A percentile compares a stretch with the other conserved stretches of the same genome.
Evolutionary conservation across 2,329 filamentous ascomycete species (phyloP).

Genomic region (Trichoderma sp.): DNA sequence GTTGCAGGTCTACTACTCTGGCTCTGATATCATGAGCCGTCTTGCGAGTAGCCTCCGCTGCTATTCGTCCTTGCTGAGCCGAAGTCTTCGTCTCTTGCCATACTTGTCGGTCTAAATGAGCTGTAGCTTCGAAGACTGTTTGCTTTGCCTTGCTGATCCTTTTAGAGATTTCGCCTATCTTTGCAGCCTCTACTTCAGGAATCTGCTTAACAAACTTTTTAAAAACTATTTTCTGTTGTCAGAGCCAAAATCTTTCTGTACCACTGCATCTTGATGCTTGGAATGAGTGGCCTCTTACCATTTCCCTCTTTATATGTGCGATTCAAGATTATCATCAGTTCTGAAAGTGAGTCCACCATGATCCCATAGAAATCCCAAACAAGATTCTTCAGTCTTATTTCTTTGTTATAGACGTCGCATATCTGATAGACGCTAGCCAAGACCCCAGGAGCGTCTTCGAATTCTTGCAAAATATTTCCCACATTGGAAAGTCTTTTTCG

Average conservation of each 20-base stretch:
- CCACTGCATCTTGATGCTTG: no score
- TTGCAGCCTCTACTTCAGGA: constrained; percentile 6
- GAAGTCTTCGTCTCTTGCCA: constrained; percentile 16
- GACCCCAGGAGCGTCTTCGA: constrained; percentile 6
- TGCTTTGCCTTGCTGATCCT: constrained; percentile 1
- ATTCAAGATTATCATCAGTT: not conserved
- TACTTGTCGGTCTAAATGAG: constrained; percentile 9
- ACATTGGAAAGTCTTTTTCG: constrained; percentile 17
- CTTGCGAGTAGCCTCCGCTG: constrained; percentile 13
- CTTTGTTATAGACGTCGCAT: constrained; percentile 2
- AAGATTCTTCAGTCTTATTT: constrained; percentile 6
- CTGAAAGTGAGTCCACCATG: constrained; percentile 8
- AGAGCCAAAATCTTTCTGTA: not conserved
- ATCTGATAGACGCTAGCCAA: constrained; percentile 16
- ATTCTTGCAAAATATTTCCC: constrained; percentile 13
- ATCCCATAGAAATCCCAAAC: constrained; percentile 21
- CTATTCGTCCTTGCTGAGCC: not conserved
- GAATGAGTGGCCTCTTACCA: not conserved
- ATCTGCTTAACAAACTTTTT: constrained; percentile 15
- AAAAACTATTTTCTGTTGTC: not conserved
- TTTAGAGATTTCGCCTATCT: constrained; percentile 6
- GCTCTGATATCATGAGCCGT: constrained; percentile 14
- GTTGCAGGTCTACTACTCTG: not conserved
- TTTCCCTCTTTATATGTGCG: not conserved
- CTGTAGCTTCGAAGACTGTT: constrained; percentile 14